phyloP scores from a whole-genome alignment of 306 rosid genomes.

The Boehmeria nivea region DNA sequence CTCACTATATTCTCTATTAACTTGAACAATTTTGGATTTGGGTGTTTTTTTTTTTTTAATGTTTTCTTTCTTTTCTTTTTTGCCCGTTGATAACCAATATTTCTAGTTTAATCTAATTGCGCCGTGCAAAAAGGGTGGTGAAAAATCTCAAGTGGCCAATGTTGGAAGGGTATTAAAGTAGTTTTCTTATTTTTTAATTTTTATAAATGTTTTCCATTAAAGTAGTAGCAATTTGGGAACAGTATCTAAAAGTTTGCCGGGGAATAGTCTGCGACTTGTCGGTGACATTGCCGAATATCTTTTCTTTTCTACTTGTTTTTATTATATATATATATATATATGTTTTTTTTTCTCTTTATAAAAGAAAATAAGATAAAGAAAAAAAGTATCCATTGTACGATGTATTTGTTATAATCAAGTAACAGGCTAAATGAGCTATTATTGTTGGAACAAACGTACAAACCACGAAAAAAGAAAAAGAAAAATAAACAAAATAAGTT shows the following conservation, averaged over 20 bases:
- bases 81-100: neutral
- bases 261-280: slow-evolving; percentile 42
- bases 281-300: slow-evolving; percentile 21
- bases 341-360: too few relatives aligned
- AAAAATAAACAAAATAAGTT: too few relatives aligned
- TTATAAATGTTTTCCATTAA: too few relatives aligned
- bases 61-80: neutral
- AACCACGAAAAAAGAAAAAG: too few relatives aligned
- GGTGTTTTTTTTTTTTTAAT: neutral
- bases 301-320: neutral
- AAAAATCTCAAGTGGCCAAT: slow-evolving; percentile 4
- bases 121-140: slow-evolving; percentile 7
- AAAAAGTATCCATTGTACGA: too few relatives aligned
- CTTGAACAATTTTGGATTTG: neutral
- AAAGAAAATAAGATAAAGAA: too few relatives aligned
- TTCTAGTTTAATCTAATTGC: too few relatives aligned
- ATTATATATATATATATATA: neutral
- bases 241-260: slow-evolving; percentile 47
- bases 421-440: too few relatives aligned
- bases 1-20: neutral
- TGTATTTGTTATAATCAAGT: too few relatives aligned
- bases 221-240: slow-evolving; percentile 23
- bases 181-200: neutral
- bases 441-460: too few relatives aligned
- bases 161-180: slow-evolving; percentile 11